Base-by-base conservation (phyloP, 208 protist species). In the Chromosphaera perkinsii region DNA sequence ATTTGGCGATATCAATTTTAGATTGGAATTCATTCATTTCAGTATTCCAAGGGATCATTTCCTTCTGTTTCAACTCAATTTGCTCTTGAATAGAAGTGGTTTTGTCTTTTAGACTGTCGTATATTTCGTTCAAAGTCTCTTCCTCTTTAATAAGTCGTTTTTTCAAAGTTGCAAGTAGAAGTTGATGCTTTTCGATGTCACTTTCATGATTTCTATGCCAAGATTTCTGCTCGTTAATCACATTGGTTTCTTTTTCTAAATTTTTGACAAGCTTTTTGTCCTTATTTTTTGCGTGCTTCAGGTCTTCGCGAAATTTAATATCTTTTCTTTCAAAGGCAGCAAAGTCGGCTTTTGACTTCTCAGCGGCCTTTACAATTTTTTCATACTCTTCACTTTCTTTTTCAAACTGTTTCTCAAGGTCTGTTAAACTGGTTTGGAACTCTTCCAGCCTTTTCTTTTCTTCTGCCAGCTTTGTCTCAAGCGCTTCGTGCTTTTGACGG, bases 51-150 rank as follows among this genome's bases (percentile, higher is more conserved):
- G 92, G 94, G 14, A 89, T 84, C 32, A 94, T 66, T 24, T 82
- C 79, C 36, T 88, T 76, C 67, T 91, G 90, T 72, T 89, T 90
- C 43, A 80, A 80, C 63, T 96, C 95, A 40, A 97, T 81, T 66
- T 91, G 68, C 48, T 85, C 76, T 33, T 93, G 89, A 20, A 98
- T 77, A 1, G 84, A 79, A 0, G n/a, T 51, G 7, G 81, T 85
- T 59, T 88, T 70, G n/a, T 61, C 80, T 31, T 91, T 82, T 36
- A 96, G 81, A 12, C 73, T 67, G 36, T 91, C 22, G 79, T 86
- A 76, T 22, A 90, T 75, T 10, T 33, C 22, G 10, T 89, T 79
- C 0, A 80, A 66, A 43, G 54, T 32, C 12, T 69, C 42, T 37
- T 85, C 78, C 47, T 89, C 80, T 17, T 71, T 63, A 5, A 88